These are phyloP conservation scores for Alternaria angustiovoidea DNA, from an alignment of 2,329 filamentous ascomycete species.

Conservation along the genomic window DNA sequence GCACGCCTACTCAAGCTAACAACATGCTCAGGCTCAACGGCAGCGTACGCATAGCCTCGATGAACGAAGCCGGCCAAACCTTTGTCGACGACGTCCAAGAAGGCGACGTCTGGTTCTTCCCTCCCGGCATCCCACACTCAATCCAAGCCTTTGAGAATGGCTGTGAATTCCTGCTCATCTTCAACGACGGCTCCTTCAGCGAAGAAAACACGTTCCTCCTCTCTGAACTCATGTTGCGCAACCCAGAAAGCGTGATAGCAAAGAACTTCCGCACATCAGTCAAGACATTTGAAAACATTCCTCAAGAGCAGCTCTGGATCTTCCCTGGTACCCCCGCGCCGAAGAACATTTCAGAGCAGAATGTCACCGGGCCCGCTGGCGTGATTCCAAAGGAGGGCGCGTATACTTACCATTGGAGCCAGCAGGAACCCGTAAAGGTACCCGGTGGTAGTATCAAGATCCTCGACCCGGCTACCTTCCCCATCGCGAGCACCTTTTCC, in stretches of 20 bases:
- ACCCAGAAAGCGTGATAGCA: slow-evolving; percentile 51
- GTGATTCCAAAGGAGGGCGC: slow-evolving; percentile 37
- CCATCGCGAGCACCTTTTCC: slow-evolving; percentile 57
- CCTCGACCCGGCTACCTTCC: slow-evolving; percentile 65
- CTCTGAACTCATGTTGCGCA: slow-evolving; percentile 61
- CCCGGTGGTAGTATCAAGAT: slow-evolving; percentile 68
- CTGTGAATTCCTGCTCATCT: slow-evolving; percentile 58
- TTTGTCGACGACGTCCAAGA: slow-evolving; percentile 54
- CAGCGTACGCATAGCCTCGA: slow-evolving; percentile 59
- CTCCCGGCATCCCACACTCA: slow-evolving; percentile 51
- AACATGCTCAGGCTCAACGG: slow-evolving; percentile 53
- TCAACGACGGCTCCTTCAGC: slow-evolving; percentile 66
- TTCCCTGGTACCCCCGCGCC: slow-evolving; percentile 53
- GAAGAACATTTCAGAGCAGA: slow-evolving; percentile 52
- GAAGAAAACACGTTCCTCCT: slow-evolving; percentile 69
- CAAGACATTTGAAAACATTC: slow-evolving; percentile 49
- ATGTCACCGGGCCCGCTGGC: slow-evolving; percentile 54
- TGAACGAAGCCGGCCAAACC: slow-evolving; percentile 61
- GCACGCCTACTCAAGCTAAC: background rate
- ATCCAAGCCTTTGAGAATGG: slow-evolving; percentile 55
- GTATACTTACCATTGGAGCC: slow-evolving; percentile 55
- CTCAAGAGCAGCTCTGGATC: slow-evolving; percentile 53
- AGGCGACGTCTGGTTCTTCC: slow-evolving; percentile 51
- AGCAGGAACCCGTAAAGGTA: slow-evolving; percentile 59
- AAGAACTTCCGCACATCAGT: slow-evolving; percentile 54